A percentile compares a stretch with the other conserved stretches of the same genome.
Conservation (phyloP, 2,329 filamentous ascomycete genomes). For the Cucurbitaria berberidis region DNA sequence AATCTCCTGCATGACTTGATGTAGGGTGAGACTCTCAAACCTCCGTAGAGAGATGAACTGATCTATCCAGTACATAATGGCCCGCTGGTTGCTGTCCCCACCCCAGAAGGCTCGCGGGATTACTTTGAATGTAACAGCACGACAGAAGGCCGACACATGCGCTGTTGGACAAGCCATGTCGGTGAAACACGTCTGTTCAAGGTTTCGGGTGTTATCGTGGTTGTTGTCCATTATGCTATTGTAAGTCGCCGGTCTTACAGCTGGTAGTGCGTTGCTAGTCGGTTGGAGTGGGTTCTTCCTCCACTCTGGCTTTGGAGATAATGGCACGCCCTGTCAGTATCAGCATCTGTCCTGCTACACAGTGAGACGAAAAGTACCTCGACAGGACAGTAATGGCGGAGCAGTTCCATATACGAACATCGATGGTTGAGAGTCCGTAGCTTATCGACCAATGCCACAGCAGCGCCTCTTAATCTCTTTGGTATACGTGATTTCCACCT, state of each 20-base stretch:
- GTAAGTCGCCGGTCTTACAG: conserved; percentile 7
- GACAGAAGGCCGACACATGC: conserved; percentile 85
- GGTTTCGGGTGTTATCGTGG: conserved; percentile 8
- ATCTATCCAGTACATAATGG: conserved; percentile 73
- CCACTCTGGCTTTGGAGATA: conserved; percentile 36
- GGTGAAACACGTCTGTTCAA: conserved; percentile 56
- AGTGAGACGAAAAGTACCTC: conserved; percentile 21
- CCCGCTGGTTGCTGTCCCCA: conserved; percentile 65
- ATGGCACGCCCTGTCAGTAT: conserved; percentile 29
- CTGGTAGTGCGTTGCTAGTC: conserved; percentile 11
- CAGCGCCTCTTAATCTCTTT: conserved; percentile 70
- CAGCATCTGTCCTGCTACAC: conserved; percentile 8
- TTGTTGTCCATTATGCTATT: conserved; percentile 4
- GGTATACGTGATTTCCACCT: conserved; percentile 57
- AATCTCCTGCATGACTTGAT: conserved; percentile 76
- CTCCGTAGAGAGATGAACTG: conserved; percentile 77
- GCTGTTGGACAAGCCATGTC: conserved; percentile 70
- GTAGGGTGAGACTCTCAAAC: conserved; percentile 80
- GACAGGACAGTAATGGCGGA: conserved; percentile 81
- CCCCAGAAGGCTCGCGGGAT: conserved; percentile 82
- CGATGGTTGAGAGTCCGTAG: conserved; percentile 73
- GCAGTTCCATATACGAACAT: conserved; percentile 79
- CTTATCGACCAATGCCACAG: conserved; percentile 65
- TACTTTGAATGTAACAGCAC: conserved; percentile 72
- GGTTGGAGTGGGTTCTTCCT: conserved; percentile 30